Evolutionary conservation across 306 rosid genomes (phyloP).

Genomic region (Lagenaria siceraria): DNA sequence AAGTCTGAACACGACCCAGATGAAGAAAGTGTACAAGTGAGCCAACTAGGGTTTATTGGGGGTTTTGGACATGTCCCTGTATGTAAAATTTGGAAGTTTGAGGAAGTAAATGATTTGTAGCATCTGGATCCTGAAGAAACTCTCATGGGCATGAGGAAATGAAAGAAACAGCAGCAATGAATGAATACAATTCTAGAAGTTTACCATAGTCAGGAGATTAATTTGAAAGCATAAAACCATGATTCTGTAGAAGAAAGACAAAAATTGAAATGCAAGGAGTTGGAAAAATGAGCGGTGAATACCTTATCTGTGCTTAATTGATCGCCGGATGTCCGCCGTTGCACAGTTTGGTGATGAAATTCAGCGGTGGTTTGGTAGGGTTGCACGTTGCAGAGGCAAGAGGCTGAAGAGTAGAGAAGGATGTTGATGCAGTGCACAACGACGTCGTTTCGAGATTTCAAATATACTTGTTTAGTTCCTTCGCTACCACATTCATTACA

Average conservation of each 20-base stretch:
- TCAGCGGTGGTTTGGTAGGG: neutral
- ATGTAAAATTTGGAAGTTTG: slow-evolving; percentile 29
- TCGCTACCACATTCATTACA: too few relatives aligned
- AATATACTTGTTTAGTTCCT: too few relatives aligned
- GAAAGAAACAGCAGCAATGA: neutral
- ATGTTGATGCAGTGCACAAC: neutral
- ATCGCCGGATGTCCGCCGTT: neutral
- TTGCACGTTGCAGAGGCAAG: neutral
- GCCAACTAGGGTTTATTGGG: slow-evolving; percentile 21
- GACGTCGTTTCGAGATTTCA: neutral
- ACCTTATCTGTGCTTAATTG: neutral
- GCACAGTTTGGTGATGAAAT: neutral
- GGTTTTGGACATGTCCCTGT: slow-evolving; percentile 24
- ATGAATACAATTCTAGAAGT: neutral
- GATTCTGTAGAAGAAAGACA: neutral
- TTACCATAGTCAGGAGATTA: neutral
- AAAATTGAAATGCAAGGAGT: neutral
- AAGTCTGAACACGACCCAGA: neutral
- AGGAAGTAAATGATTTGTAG: slow-evolving; percentile 18
- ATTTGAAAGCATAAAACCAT: neutral
- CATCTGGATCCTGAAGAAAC: slow-evolving; percentile 43
- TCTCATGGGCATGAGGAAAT: slow-evolving; percentile 47
- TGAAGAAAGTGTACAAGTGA: slow-evolving; percentile 4
- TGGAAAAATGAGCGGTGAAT: neutral
- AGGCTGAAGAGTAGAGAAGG: neutral